Base-by-base conservation (phyloP, 257 asterid genomes). In the Solanum clarkiae region DNA sequence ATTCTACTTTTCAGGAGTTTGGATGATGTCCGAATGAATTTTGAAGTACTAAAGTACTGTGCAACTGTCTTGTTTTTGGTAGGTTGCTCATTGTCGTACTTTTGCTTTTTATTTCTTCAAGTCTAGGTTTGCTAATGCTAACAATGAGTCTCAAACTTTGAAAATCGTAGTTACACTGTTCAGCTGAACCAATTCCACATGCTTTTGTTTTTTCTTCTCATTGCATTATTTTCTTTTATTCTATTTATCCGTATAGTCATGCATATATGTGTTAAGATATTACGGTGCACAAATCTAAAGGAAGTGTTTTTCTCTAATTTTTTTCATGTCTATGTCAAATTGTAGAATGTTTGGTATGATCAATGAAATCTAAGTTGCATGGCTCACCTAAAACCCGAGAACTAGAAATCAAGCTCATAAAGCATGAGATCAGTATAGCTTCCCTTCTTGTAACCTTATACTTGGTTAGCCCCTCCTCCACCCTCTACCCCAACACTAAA, bases 1-100 rank as follows among this genome's bases (percentile, higher is more conserved):
- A 16, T 77, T 51, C 55, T 81, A 81, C 74, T 81, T 81, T 81
- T 81, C 84, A 84, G 86, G 82, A 84, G 86, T 69, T 69, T 84
- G 40, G 86, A 84, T 84, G 86, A 84, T 84, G 86, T 84, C 75
- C 86, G 86, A 5, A 84, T 84, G 86, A 84, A 84, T 69, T 42
- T 84, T 24, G 86, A 84, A 36, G 86, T 84, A 24, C 49, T 84
- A 53, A 84, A 84, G 55, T 56, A 84, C 49, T 84, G 86, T 84
- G 86, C 86, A 51, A 84, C 86, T 65, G 86, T 84, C 51, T 74
- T 84, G 53, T 84, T 84, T 57, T 53, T 84, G 86, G 86, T 84
- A 69, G 53, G 82, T 54, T 77, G 16, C 9, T 77, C 63, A 17
- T 53, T 10, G 82, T 9, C 12, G 16, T 51, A 77, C 63, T 8